A percentile compares a stretch with the other conserved stretches of the same genome.
Conservation (phyloP, 345 rosid genomes). For the Lepidium sativum region DNA sequence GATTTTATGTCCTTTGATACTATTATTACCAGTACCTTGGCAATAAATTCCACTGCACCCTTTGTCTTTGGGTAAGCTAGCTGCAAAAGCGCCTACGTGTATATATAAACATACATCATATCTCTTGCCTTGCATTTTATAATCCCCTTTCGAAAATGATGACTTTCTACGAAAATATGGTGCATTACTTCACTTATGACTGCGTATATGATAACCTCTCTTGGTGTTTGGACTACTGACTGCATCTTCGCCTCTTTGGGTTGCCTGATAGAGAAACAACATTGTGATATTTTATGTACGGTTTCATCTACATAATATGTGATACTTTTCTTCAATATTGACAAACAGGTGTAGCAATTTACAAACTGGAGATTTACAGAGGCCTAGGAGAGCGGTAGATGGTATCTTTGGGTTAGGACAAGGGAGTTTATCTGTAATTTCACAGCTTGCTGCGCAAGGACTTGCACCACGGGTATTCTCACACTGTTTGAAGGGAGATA, state of each 20-base stretch:
- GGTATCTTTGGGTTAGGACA: slow-evolving; percentile 97
- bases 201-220: background rate
- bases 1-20: slow-evolving; percentile 58
- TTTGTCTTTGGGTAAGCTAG: slow-evolving; percentile 80
- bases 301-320: background rate
- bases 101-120: background rate
- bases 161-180: background rate
- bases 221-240: background rate
- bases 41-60: slow-evolving; percentile 50
- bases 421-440: slow-evolving; percentile 69
- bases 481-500: slow-evolving; percentile 81
- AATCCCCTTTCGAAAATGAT: background rate
- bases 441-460: slow-evolving; percentile 75
- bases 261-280: background rate
- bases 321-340: slow-evolving; percentile 11
- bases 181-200: background rate
- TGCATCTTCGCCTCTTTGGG: background rate
- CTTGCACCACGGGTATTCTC: slow-evolving; percentile 75
- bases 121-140: background rate
- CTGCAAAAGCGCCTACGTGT: background rate
- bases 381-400: slow-evolving; percentile 78
- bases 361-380: slow-evolving; percentile 71
- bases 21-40: slow-evolving; percentile 40
- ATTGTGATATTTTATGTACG: background rate
- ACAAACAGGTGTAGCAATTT: slow-evolving; percentile 65